Percentiles rank a stretch among this genome's conserved stretches.
These are phyloP conservation scores for Rossbeevera mucosa DNA, from an alignment of 768 basidiomycete genomes.

Conservation along the genomic window DNA sequence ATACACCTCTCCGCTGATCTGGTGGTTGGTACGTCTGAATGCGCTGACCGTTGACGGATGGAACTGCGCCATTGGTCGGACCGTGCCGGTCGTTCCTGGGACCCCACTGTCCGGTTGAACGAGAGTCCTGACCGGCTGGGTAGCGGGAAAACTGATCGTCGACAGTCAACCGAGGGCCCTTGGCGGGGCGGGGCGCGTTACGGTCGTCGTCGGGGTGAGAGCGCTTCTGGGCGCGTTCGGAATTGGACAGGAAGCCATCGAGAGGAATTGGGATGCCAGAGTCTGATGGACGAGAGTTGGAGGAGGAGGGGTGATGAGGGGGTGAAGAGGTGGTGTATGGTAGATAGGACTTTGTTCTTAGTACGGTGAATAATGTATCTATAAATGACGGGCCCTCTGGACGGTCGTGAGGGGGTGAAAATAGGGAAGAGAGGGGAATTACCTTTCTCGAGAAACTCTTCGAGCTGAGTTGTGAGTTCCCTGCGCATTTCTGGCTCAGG, in stretches of 20 bases:
- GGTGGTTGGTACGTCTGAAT: constrained; percentile 64
- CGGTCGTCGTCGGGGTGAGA: constrained; percentile 57
- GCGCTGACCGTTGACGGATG: constrained; percentile 40
- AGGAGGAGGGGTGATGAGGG: constrained; percentile 30
- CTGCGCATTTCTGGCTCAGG: constrained; percentile 77
- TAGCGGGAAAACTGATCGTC: constrained; percentile 70
- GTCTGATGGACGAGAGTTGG: constrained; percentile 40
- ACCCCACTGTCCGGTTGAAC: constrained; percentile 41
- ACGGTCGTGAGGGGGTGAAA: constrained; percentile 10
- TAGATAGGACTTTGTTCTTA: constrained; percentile 81
- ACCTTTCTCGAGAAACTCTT: constrained; percentile 94
- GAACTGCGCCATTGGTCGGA: constrained; percentile 23
- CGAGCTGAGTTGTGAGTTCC: constrained; percentile 71
- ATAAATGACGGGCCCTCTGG: constrained; percentile 73
- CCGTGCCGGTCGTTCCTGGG: constrained; percentile 31
- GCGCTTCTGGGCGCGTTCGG: constrained; percentile 62
- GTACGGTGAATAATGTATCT: constrained; percentile 77
- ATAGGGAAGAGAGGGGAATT: not conserved
- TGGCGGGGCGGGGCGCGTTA: constrained; percentile 55
- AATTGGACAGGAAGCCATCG: constrained; percentile 53
- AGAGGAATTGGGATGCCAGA: constrained; percentile 78
- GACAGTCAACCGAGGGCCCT: constrained; percentile 63
- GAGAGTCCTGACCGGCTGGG: constrained; percentile 38
- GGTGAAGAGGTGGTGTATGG: constrained; percentile 56
- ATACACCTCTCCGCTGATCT: constrained; percentile 72